Evolutionary conservation across 371 early-diverging fungal species (phyloP), one percentile per base, ranked within the genome.

Genomic region (Chytridium lagenaria): DNA sequence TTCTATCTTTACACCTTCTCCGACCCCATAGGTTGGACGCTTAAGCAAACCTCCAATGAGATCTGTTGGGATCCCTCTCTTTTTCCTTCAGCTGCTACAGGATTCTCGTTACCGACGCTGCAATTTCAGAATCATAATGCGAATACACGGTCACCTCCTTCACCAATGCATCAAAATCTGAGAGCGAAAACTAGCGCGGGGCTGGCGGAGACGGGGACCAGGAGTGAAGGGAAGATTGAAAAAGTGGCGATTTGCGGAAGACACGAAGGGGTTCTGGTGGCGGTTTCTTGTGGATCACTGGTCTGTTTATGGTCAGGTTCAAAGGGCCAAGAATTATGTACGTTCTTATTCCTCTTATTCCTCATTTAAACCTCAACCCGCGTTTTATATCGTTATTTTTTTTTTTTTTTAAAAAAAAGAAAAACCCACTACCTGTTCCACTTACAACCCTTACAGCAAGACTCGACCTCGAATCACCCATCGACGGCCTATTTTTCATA

Each of bases 401-500:
- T 44, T 44, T 44, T 44, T 12, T 44, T 19, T 44, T 7, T 7
- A 19, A 44, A 19, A 7, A 12, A 44, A 44, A 44, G 7, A 7
- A 12, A 44, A 44, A 44, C 44, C 19, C 44, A 12, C 7, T 44
- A 19, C 44, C 44, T 44, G 7, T 44, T 44, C 7, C 7, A 7
- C 7, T 12, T 44, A 19, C 44, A 19, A 19, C 12, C 19, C 44
- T 44, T n/a, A n/a, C 44, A 52, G 55, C 55, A 26, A 52, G 55
- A 52, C 12, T 52, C 5, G 55, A 52, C 26, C 55, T 52, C 5
- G 55, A 52, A 52, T 10, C 55, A 10, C 12, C 12, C 12, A 26
- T 52, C 26, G 55, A 52, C 55, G 55, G 55, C 23, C 55, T 52
- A 7, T 26, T 52, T 12, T 52, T 52, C 26, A 52, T 52, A 7